phyloP scores from a whole-genome alignment of 2,329 filamentous ascomycete genomes.

The Neofusicoccum umdonicola region DNA sequence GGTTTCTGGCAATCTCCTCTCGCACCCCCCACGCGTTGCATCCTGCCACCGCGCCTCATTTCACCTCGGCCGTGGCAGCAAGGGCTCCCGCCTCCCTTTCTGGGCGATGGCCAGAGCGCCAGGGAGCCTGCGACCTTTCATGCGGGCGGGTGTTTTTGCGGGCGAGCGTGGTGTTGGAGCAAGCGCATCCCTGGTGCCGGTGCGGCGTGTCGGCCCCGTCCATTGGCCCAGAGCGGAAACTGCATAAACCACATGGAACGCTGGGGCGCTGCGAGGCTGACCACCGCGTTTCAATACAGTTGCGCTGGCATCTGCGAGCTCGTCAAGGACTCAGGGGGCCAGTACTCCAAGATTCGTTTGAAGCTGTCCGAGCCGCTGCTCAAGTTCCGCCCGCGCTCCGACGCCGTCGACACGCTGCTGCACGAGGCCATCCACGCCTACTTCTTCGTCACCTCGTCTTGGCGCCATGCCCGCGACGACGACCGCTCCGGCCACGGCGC shows the following conservation, averaged over 20 bases:
- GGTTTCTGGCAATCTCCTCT: neutral
- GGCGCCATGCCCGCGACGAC: conserved; percentile 42
- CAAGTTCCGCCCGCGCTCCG: conserved; percentile 43
- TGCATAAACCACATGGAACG: conserved; percentile 3
- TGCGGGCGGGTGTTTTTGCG: neutral
- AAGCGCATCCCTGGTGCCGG: neutral
- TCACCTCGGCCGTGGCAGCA: neutral
- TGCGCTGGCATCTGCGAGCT: conserved; percentile 48
- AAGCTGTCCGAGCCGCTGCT: conserved; percentile 46
- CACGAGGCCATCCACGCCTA: conserved; percentile 48
- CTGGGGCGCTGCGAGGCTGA: conserved; percentile 6
- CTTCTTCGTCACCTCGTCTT: conserved; percentile 47
- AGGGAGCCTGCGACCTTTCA: neutral
- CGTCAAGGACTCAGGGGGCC: conserved; percentile 36
- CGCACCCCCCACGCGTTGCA: conserved; percentile 1
- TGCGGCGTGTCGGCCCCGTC: neutral
- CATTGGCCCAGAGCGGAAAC: neutral
- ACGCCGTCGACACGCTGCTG: conserved; percentile 45
- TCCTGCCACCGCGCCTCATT: conserved; percentile 1
- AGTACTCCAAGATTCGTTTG: conserved; percentile 40
- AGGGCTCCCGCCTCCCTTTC: conserved; percentile 8
- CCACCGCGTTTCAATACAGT: conserved; percentile 20
- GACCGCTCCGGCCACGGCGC: conserved; percentile 43
- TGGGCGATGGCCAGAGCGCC: neutral
- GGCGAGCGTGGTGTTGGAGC: neutral